Conservation (phyloP, 2,329 filamentous ascomycete genomes). For the Lecanicillium sp. region DNA sequence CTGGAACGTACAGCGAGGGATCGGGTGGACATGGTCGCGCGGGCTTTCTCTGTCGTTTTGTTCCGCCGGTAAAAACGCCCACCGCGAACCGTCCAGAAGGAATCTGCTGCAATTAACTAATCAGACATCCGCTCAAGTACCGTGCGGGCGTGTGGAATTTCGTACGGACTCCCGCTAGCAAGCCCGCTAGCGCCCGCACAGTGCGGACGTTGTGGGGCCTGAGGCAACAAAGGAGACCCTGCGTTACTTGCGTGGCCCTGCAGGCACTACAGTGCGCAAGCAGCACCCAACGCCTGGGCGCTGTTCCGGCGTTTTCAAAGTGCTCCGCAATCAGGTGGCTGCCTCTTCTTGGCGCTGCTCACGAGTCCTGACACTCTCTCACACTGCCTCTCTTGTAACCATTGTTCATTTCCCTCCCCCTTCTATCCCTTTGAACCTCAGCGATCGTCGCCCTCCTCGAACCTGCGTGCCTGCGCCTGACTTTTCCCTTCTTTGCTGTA, state of each 20-base stretch:
- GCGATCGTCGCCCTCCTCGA: slow-evolving; percentile 15
- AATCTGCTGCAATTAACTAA: slow-evolving; percentile 8
- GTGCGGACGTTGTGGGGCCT: slow-evolving; percentile 3
- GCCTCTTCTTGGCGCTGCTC: slow-evolving; percentile 5
- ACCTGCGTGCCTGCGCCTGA: slow-evolving; percentile 9
- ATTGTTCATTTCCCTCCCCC: slow-evolving; percentile 3
- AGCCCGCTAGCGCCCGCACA: background rate
- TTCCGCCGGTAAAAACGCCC: no score
- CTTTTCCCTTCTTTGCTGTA: slow-evolving; percentile 17
- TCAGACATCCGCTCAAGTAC: slow-evolving; percentile 7
- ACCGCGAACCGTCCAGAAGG: slow-evolving; percentile 1
- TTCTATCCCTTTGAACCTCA: slow-evolving; percentile 11
- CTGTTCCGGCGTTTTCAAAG: background rate
- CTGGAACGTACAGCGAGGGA: slow-evolving; percentile 7
- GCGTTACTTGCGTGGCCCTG: slow-evolving; percentile 4
- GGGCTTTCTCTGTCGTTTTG: background rate
- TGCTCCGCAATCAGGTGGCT: slow-evolving; percentile 9
- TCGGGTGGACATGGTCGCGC: slow-evolving; percentile 8
- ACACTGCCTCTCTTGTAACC: slow-evolving; percentile 1
- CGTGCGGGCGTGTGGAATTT: background rate
- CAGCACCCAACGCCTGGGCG: background rate
- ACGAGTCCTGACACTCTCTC: slow-evolving; percentile 7
- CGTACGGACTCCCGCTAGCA: background rate
- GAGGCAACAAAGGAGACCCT: slow-evolving; percentile 9
- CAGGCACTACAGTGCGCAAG: background rate